Evolutionary conservation across 2,329 filamentous ascomycete species (phyloP), one percentile per base, ranked within the genome.

Genomic region (Cytospora piceae): DNA sequence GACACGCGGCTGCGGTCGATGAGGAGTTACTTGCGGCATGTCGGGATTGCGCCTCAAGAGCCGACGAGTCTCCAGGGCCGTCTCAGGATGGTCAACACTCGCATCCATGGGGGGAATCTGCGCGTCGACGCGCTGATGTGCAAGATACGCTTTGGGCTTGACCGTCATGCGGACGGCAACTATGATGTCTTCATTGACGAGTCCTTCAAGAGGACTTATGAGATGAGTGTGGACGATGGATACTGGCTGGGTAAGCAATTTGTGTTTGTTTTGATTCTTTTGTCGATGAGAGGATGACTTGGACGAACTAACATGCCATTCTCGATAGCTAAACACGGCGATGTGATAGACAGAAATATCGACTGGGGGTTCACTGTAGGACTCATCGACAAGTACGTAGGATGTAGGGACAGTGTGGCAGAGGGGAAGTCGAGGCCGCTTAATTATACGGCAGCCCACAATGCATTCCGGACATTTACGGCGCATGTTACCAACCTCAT

Each of bases 171-270:
- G 12, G 39, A 62, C 14, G 8, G 14, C 8, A 9, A 29, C 15
- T 63, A 63, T 29, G 53, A 63, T 8, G 6, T 1, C 7, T 63
- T 5, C 1, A 29, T 63, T n/a, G 14, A 14, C 5, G 22, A 29
- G 1, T 2, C 20, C 5, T 57, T 57, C n/a, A 15, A 37, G 9
- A 29, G 14, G 1, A 37, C 46, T 42, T 52, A 51, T 15, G 7
- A n/a, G 0, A 22, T 51, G 2, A 37, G 14, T 7, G 3, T 37
- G n/a, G 20, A 27, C 17, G 61, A 63, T 11, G 53, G 61, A 12
- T 27, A 37, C 27, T 63, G 53, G 61, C n/a, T 63, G 42, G 53
- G 39, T 57, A 17, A 63, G 61, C 29, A 14, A 42, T 3, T n/a
- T 37, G n/a, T 15, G 4, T 22, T 11, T 20, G 6, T 42, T 24